Evolutionary conservation across 805 yeast genomes (phyloP), one percentile per base, ranked within the genome.

Genomic region (Myxozyma sirexii): DNA sequence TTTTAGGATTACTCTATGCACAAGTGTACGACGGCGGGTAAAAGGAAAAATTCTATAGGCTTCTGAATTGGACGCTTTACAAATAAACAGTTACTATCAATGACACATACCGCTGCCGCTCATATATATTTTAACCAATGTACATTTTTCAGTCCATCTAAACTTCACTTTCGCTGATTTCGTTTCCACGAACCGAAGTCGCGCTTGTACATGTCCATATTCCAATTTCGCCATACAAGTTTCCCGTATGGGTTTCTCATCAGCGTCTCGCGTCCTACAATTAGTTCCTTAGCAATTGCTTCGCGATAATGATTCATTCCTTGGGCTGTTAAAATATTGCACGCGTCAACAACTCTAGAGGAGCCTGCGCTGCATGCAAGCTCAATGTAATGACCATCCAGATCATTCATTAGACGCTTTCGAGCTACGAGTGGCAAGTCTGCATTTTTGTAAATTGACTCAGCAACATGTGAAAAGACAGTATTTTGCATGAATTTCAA

Each of bases 191-290:
- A 51, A 15, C 39, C 58, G 42, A 27, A 33, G n/a, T 52, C 43
- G 15, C 63, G 38, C 27, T 45, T 71, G 69, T 84, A 93, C 67
- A 85, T 75, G 71, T 94, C 98, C 86, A 93, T 81, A 31, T 82
- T 76, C 97, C 97, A 94, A 72, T 93, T 93, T 72, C 87, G 89
- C 98, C 97, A 94, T 1, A 94, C 98, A 68, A 84, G 80, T 70
- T 86, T 83, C 37, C 99, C 99, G 70, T 93, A 94, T 70, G 96
- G 88, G 62, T 86, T 90, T 76, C 94, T 91, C 45, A 94, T 87
- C 62, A 80, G 79, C 39, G 83, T 86, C 41, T 85, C 81, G 44
- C 85, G 81, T 17, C 77, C 79, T 12, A 64, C 59, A 27, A 77
- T 69, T 60, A 93, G 75, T 60, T 85, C 86, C 24, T 80, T 80